Evolutionary conservation across 805 yeast species (phyloP).

Genomic region (Candida oleophila): DNA sequence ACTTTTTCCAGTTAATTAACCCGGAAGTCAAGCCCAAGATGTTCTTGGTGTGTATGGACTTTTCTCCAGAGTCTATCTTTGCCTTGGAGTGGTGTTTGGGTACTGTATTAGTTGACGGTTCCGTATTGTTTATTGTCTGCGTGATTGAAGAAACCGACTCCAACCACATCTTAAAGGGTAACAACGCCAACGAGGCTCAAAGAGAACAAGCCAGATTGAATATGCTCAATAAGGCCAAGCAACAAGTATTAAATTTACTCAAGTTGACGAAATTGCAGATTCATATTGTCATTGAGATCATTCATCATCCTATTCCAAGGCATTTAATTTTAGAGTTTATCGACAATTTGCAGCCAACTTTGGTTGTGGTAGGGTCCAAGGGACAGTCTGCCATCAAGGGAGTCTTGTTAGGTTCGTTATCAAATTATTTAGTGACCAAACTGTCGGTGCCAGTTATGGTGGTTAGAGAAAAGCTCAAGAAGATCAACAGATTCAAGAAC

Average conservation of each 20-base stretch:
- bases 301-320: constrained; percentile 74
- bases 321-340: constrained; percentile 69
- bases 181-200: constrained; percentile 31
- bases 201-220: constrained; percentile 37
- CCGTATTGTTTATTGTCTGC: constrained; percentile 71
- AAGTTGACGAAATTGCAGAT: constrained; percentile 69
- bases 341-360: constrained; percentile 68
- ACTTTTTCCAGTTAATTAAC: constrained; percentile 41
- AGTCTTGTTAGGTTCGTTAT: constrained; percentile 68
- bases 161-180: constrained; percentile 43
- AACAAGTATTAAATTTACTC: constrained; percentile 48
- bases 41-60: constrained; percentile 76
- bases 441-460: constrained; percentile 80
- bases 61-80: constrained; percentile 77
- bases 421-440: constrained; percentile 70
- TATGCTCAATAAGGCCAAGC: constrained; percentile 43
- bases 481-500: constrained; percentile 55
- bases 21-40: constrained; percentile 51
- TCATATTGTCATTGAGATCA: constrained; percentile 69
- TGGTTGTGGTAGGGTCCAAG: constrained; percentile 74
- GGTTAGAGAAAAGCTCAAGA: constrained; percentile 69
- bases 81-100: constrained; percentile 91
- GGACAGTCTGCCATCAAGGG: constrained; percentile 74
- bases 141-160: constrained; percentile 50
- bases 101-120: constrained; percentile 77